Percentiles rank a stretch among this genome's conserved stretches.
phyloP scores from a whole-genome alignment of 202 grass and related monocot species.

The Zizania palustris region DNA sequence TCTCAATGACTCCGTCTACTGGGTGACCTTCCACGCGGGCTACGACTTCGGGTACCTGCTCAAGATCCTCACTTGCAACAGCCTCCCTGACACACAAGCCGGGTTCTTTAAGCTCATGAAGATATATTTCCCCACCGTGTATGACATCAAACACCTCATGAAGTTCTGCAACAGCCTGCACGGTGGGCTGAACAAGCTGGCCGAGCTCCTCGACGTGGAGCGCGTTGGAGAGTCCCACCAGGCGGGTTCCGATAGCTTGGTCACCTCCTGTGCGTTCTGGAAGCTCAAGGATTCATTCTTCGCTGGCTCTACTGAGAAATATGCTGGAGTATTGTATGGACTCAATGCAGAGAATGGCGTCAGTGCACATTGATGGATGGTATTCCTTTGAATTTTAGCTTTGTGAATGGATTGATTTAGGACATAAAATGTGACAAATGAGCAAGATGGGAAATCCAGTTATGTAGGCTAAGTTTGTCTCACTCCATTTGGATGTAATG shows the following conservation, averaged over 20 bases:
- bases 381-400: slow-evolving; percentile 57
- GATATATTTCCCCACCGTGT: slow-evolving; percentile 89
- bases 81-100: slow-evolving; percentile 72
- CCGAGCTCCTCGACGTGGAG: slow-evolving; percentile 89
- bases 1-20: slow-evolving; percentile 82
- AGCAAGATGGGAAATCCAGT: slow-evolving; percentile 26
- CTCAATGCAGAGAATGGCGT: slow-evolving; percentile 83
- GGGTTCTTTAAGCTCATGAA: slow-evolving; percentile 86
- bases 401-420: slow-evolving; percentile 67
- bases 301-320: slow-evolving; percentile 77
- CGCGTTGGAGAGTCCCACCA: slow-evolving; percentile 95
- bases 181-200: slow-evolving; percentile 89
- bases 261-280: slow-evolving; percentile 80
- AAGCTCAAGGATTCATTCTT: slow-evolving; percentile 92
- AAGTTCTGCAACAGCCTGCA: slow-evolving; percentile 99
- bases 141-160: slow-evolving; percentile 96
- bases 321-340: slow-evolving; percentile 93
- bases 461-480: slow-evolving; percentile 40
- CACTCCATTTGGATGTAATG: slow-evolving; percentile 36
- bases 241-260: slow-evolving; percentile 87
- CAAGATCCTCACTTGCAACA: slow-evolving; percentile 83
- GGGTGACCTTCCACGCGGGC: slow-evolving; percentile 92
- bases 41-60: slow-evolving; percentile 96
- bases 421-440: slow-evolving; percentile 38
- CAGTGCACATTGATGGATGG: slow-evolving; percentile 60